Evolutionary conservation across 345 rosid genomes (phyloP), one percentile per base, ranked within the genome.

Genomic region (Eucalyptus viminalis): DNA sequence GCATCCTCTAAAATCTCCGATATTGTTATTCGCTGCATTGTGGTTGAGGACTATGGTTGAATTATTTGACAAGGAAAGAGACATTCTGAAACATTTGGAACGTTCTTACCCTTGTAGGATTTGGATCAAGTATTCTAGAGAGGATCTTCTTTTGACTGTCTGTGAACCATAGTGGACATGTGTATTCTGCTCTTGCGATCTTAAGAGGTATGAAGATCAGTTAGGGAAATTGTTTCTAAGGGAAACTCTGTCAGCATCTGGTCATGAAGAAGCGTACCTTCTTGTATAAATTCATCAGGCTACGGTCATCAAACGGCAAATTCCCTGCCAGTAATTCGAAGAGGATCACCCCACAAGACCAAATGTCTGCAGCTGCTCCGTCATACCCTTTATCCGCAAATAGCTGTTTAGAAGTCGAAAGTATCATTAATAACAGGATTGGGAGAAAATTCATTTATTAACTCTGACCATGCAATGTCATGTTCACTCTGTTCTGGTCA

Each of bases 281-380:
- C 87, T 89, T 95, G 90, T 95, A 97, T 76, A 96, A 88, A 88
- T 90, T 88, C 89, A 94, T 90, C 86, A 97, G 96, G 49, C 93
- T 96, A 49, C 93, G 95, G 60, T 97, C 98, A 85, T 97, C 96
- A 25, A 96, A 97, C 10, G 97, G 98, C 19, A 96, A 94, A 92
- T 86, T 88, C 50, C 98, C 99, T 21, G 98, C 94, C 87, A 97
- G 95, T 86, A 95, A 89, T 86, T 97, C 98, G 86, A 97, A 97
- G 87, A 97, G 98, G 90, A 97, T 94, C 80, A 97, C 98, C 90
- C 99, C 98, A 90, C 98, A 97, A 24, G 99, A 96, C 99, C 99
- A 97, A 87, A 96, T 92, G 92, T 97, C 99, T 56, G 98, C 98
- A 16, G 96, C 95, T 89, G 98, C 96, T 90, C 98, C 99, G 37